Base-by-base conservation (phyloP, 2,329 filamentous ascomycete genomes). In the Cladosporium austrohemisphaericum region DNA sequence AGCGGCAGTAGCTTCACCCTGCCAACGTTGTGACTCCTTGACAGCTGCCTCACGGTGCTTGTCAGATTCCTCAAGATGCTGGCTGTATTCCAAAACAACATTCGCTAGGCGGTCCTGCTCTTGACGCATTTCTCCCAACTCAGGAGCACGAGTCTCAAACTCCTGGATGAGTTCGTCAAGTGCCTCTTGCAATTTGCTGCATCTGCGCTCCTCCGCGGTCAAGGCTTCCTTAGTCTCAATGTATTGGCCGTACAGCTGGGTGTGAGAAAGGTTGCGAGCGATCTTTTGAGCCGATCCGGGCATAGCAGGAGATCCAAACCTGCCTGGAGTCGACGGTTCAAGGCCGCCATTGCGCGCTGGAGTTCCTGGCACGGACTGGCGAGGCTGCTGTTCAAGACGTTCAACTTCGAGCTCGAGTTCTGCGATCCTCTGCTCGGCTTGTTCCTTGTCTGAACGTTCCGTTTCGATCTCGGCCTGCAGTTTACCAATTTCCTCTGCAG, bases 141-240 rank as follows among this genome's bases (percentile, higher is more conserved):
- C 90, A 0, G 93, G 93, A 20, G 85, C 84, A 65, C 88, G 91
- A 19, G 84, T 84, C 66, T 98, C 91, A 29, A 97, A 71, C 51
- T 91, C 85, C 29, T 83, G 79, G 51, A 96, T 81, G 73, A 96
- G 88, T 52, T 93, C 87, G 56, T 96, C 88, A 36, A 97, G 74
- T 36, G 92, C 83, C 29, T 83, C 79, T 14, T 81, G 79, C 9
- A 96, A 80, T 62, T 88, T 82, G 55, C 86, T 81, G 58, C 81
- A 89, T 18, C 83, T 81, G 51, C 86, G 79, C 63, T 84, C 84
- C 66, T 95, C 87, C 3, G 77, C 80, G 3, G 84, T 82, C 26
- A 96, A 76, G 59, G 87, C 80, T 49, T 81, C 76, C 75, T 93
- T 87, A 57, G 79, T 71, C 59, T 78, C 75, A 45, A 77, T 74